A percentile compares a stretch with the other conserved stretches of the same genome.
These are phyloP conservation scores for Scytalidium sp. DNA, from an alignment of 2,329 filamentous ascomycete genomes.

Conservation along the genomic window DNA sequence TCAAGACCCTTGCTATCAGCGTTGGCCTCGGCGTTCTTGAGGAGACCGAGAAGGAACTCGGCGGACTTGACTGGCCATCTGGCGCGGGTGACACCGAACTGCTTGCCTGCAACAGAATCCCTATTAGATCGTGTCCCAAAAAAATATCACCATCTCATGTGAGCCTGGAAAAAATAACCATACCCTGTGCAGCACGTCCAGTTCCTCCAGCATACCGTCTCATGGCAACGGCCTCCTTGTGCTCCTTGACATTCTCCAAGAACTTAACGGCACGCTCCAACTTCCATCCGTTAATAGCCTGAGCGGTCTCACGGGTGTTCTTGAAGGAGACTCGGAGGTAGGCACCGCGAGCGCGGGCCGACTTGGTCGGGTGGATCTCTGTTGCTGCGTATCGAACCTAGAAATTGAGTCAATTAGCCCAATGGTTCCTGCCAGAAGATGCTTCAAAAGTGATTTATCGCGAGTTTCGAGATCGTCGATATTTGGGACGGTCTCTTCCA, in stretches of 20 bases:
- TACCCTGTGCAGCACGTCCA: conserved; percentile 97
- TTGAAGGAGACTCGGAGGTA: conserved; percentile 99
- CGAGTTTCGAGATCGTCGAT: too few relatives aligned
- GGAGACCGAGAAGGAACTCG: conserved; percentile 93
- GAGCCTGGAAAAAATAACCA: conserved; percentile 38
- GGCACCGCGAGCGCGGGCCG: conserved; percentile 94
- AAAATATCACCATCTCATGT: background rate
- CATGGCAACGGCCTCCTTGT: conserved; percentile 98
- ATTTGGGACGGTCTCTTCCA: background rate
- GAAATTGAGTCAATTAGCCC: background rate
- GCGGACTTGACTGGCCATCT: conserved; percentile 99
- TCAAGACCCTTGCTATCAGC: conserved; percentile 96
- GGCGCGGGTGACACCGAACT: conserved; percentile 96
- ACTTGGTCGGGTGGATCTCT: conserved; percentile 84
- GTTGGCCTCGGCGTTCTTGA: conserved; percentile 97
- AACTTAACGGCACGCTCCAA: conserved; percentile 90
- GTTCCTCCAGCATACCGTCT: conserved; percentile 95
- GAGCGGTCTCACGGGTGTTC: conserved; percentile 99
- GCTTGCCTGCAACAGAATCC: conserved; percentile 69
- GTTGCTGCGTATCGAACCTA: conserved; percentile 96
- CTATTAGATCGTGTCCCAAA: conserved; percentile 17
- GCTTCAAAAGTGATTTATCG: too few relatives aligned
- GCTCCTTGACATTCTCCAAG: conserved; percentile 96
- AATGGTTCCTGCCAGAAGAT: background rate
- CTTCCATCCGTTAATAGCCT: conserved; percentile 85